Conservation (phyloP, 148 eudicot genomes). For the Beta vulgaris region DNA sequence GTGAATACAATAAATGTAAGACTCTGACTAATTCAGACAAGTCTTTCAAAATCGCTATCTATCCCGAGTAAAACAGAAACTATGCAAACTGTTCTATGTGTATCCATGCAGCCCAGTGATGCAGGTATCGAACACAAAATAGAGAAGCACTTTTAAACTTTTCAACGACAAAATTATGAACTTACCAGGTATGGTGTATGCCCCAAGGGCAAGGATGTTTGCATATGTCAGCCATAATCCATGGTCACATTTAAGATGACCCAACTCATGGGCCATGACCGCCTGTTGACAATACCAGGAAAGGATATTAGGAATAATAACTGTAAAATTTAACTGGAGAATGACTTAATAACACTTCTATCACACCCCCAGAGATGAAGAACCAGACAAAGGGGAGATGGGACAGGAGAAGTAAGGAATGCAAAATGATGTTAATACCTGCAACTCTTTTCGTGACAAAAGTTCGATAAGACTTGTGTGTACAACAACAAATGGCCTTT, state of each 20-base stretch:
- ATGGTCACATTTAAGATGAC: constrained; percentile 97
- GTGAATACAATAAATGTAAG: not conserved
- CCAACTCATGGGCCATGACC: constrained; percentile 96
- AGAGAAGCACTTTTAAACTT: not conserved
- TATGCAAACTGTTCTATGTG: not conserved
- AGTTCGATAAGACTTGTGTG: constrained; percentile 97
- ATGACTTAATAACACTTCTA: not conserved
- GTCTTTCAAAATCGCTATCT: not conserved
- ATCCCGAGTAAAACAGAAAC: not conserved
- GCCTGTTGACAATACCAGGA: constrained; percentile 45
- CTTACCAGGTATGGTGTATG: constrained; percentile 82
- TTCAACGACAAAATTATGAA: not conserved
- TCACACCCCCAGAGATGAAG: not conserved
- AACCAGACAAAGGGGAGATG: constrained; percentile 2
- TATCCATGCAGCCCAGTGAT: not conserved
- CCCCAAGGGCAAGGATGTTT: constrained; percentile 85
- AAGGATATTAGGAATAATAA: not conserved
- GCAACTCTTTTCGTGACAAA: constrained; percentile 81
- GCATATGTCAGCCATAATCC: constrained; percentile 95
- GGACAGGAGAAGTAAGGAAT: not conserved
- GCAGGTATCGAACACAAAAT: not conserved
- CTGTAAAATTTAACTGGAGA: not conserved
- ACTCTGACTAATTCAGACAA: not conserved
- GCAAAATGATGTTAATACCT: constrained; percentile 41
- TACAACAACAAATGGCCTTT: constrained; percentile 87